Percentiles rank a stretch among this genome's conserved stretches.
These are phyloP conservation scores for Plectosphaerella cucumerina DNA, from an alignment of 2,329 filamentous ascomycete species.

Conservation along the genomic window DNA sequence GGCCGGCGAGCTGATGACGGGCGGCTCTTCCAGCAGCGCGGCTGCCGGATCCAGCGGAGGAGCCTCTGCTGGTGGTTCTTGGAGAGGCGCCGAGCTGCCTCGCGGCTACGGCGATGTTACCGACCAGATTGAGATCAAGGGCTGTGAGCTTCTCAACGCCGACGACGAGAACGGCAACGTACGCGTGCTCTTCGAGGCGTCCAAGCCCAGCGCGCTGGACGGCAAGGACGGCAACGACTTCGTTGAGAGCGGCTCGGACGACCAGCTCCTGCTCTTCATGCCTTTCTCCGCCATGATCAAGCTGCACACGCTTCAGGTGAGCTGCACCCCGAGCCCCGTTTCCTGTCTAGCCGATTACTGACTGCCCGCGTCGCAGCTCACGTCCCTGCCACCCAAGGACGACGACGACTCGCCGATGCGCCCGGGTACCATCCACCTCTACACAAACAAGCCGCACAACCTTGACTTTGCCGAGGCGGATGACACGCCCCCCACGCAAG, in stretches of 20 bases:
- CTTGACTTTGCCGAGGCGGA: constrained; percentile 95
- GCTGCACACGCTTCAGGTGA: constrained; percentile 73
- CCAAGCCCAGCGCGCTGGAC: constrained; percentile 60
- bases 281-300: constrained; percentile 87
- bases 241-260: constrained; percentile 94
- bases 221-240: constrained; percentile 68
- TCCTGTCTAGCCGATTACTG: neutral
- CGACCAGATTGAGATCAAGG: constrained; percentile 71
- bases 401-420: constrained; percentile 75
- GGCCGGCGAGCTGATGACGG: constrained; percentile 57
- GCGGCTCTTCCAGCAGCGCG: constrained; percentile 9
- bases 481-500: constrained; percentile 75
- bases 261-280: constrained; percentile 89
- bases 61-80: constrained; percentile 44
- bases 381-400: constrained; percentile 64
- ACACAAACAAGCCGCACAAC: constrained; percentile 83
- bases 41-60: constrained; percentile 39
- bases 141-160: constrained; percentile 82
- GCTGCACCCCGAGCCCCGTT: constrained; percentile 4
- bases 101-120: constrained; percentile 82
- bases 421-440: constrained; percentile 79
- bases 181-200: constrained; percentile 65
- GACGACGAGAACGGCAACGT: constrained; percentile 73
- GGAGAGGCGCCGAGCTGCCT: constrained; percentile 72
- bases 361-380: constrained; percentile 57